Base-by-base conservation (phyloP, 352 stramenopile genomes). In the Phytophthora pistaciae region DNA sequence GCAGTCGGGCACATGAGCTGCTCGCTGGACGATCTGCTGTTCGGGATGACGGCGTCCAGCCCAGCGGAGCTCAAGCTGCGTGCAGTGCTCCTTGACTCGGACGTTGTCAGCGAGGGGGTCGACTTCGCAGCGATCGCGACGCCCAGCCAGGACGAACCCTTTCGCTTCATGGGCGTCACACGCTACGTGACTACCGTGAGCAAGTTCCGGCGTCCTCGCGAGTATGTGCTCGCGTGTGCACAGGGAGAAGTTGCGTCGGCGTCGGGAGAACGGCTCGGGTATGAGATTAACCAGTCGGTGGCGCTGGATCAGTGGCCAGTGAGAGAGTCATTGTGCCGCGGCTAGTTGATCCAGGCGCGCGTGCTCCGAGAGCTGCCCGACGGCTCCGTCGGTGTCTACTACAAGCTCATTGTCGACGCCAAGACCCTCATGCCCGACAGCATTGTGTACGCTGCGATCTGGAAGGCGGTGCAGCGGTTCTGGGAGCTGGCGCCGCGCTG, bases 331-430 rank as follows among this genome's bases (percentile, higher is more conserved):
- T 10, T 50, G n/a, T 18, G 8, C 42, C 42, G 42, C 42, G 42
- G 42, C n/a, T 18, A 50, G 16, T 20, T 50, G 42, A 50, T 50
- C 42, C 42, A 50, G 7, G 42, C 42, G 5, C 42, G 42, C n/a
- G 42, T 50, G 42, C 42, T 50, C n/a, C 42, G 42, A 50, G 42
- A 50, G 42, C 42, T 50, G 16, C 42, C 42, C 42, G 42, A 50
- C n/a, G 42, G 42, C 42, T 50, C 42, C 8, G 8, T 50, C 18
- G 42, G 42, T 7, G 42, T 50, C 42, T 50, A 50, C 42, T 50
- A 50, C 42, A 50, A 50, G 42, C n/a, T 50, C 42, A 50, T 50
- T 10, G 42, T 21, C 42, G 42, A 50, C 42, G 42, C 42, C 42
- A 50, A 50, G n/a, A 50, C 42, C 42, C n/a, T 50, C n/a, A 23